Percentiles rank a stretch among this genome's conserved stretches.
Conservation (phyloP, 148 eudicot species). For the Nepenthes mirabilis region DNA sequence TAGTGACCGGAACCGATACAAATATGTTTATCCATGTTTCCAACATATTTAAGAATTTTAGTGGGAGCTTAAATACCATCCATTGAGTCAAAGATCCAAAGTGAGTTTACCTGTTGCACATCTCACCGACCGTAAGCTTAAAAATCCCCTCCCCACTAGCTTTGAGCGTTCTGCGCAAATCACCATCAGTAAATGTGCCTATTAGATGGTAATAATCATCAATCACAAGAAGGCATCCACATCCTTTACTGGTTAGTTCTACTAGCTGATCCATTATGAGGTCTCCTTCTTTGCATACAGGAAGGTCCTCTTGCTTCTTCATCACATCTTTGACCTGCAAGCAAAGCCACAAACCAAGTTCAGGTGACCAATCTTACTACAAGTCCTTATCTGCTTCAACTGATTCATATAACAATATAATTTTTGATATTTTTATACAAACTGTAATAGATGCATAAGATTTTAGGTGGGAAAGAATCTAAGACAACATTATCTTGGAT, state of each 20-base stretch:
- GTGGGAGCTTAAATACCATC: too few species aligned
- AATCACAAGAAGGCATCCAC: constrained; percentile 89
- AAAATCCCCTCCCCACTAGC: constrained; percentile 88
- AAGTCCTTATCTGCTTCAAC: constrained; percentile 2
- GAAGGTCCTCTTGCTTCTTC: constrained; percentile 83
- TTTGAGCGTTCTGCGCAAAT: constrained; percentile 81
- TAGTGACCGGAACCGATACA: not conserved
- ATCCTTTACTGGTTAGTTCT: constrained; percentile 89
- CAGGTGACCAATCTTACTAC: not conserved
- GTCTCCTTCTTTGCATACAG: constrained; percentile 75
- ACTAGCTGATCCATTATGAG: constrained; percentile 96
- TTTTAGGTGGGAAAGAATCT: too few species aligned
- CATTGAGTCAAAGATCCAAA: not conserved
- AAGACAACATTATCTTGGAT: too few species aligned
- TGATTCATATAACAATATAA: not conserved
- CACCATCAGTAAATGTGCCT: constrained; percentile 97
- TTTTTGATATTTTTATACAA: not conserved
- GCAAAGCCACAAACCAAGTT: constrained; percentile 8
- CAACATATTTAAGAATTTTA: not conserved
- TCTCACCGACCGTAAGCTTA: constrained; percentile 90
- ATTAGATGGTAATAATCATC: constrained; percentile 59
- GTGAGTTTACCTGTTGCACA: constrained; percentile 80
- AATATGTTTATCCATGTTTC: not conserved
- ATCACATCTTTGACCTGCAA: constrained; percentile 90
- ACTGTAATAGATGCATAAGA: too few species aligned